phyloP scores from a whole-genome alignment of 1,284 basidiomycete species.

The Hortiboletus rubellus region DNA sequence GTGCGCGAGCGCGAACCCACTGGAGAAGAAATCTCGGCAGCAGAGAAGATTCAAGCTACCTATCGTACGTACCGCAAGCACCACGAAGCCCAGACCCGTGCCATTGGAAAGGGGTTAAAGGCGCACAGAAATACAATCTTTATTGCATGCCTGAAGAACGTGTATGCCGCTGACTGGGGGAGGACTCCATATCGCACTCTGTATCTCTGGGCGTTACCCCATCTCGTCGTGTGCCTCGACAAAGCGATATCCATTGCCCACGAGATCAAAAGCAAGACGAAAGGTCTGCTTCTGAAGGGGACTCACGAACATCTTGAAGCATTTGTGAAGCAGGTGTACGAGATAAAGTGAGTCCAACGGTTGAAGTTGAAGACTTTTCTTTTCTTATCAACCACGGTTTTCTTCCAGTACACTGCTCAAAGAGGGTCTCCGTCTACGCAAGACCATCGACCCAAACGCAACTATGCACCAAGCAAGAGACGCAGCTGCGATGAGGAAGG shows the following conservation, averaged over 20 bases:
- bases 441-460: slow-evolving; percentile 31
- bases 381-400: neutral
- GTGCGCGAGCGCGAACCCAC: slow-evolving; percentile 21
- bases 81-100: slow-evolving; percentile 24
- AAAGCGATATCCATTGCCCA: slow-evolving; percentile 31
- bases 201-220: slow-evolving; percentile 53
- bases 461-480: slow-evolving; percentile 24
- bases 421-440: slow-evolving; percentile 22
- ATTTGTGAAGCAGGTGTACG: slow-evolving; percentile 31
- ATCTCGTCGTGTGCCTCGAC: slow-evolving; percentile 48
- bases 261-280: slow-evolving; percentile 37
- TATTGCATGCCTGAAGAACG: slow-evolving; percentile 35
- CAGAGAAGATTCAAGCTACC: slow-evolving; percentile 14
- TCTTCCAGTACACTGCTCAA: slow-evolving; percentile 28
- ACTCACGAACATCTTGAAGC: slow-evolving; percentile 38
- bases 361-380: neutral
- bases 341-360: slow-evolving; percentile 34
- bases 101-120: slow-evolving; percentile 29
- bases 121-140: slow-evolving; percentile 35
- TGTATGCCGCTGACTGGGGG: slow-evolving; percentile 37
- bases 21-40: slow-evolving; percentile 20
- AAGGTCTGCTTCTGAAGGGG: slow-evolving; percentile 34
- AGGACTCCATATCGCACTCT: slow-evolving; percentile 40
- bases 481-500: slow-evolving; percentile 21
- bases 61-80: slow-evolving; percentile 28